Conservation (phyloP, 306 rosid genomes). For the Leucaena leucocephala region DNA sequence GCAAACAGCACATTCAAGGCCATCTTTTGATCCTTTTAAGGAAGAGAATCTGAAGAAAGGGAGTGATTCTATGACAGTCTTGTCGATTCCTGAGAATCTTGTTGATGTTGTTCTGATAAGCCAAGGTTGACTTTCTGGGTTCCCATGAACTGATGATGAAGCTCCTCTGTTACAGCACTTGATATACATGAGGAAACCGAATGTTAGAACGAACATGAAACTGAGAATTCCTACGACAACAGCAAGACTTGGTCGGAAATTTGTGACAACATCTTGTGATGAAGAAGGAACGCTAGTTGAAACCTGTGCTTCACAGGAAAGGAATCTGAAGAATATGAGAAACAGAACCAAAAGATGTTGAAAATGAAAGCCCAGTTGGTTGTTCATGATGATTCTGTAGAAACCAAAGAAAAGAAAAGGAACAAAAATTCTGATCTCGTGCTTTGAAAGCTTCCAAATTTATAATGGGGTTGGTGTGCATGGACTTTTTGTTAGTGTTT, state of each 20-base stretch:
- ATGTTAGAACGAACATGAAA: conserved; percentile 61
- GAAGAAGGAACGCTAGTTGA: not conserved
- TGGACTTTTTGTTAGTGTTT: conserved; percentile 37
- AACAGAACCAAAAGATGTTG: conserved; percentile 36
- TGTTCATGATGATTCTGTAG: conserved; percentile 57
- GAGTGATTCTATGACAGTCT: conserved; percentile 82
- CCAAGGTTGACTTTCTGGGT: conserved; percentile 37
- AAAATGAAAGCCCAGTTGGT: conserved; percentile 20
- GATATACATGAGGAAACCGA: conserved; percentile 63
- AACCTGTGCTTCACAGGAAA: conserved; percentile 48
- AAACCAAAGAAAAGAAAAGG: not conserved
- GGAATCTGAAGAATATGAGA: conserved; percentile 40
- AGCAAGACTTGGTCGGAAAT: conserved; percentile 70
- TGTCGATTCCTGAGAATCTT: conserved; percentile 80
- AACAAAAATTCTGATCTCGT: not conserved
- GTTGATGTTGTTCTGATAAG: conserved; percentile 61
- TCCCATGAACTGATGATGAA: conserved; percentile 8
- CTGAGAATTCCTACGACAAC: conserved; percentile 67
- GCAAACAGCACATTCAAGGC: conserved; percentile 89
- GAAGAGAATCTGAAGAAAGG: conserved; percentile 93
- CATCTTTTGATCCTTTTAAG: conserved; percentile 81
- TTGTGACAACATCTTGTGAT: conserved; percentile 31
- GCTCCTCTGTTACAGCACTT: conserved; percentile 54
- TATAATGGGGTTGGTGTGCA: conserved; percentile 41
- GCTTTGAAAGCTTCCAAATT: conserved; percentile 21